Base-by-base conservation (phyloP, 495 filamentous ascomycete genomes). In the Saxophila tyrrhenica region DNA sequence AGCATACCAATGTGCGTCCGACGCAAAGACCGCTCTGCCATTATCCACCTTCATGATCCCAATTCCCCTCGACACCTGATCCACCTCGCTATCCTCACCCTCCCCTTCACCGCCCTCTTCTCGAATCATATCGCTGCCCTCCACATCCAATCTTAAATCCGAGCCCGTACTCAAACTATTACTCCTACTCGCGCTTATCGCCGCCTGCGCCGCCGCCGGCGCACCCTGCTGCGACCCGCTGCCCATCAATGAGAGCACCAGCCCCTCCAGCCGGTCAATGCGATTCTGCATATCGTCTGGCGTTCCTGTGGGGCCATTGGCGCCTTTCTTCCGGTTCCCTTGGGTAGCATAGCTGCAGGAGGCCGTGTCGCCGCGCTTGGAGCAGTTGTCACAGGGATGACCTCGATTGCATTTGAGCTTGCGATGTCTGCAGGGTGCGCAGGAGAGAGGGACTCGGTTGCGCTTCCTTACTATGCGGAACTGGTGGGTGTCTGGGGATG, bases 211-310 rank as follows among this genome's bases (percentile, higher is more conserved):
- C 10, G 82, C 78, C 16, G 75, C 87, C 9, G 81, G 70, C 1
- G 77, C 80, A 45, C 82, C 80, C 66, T 73, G 79, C 57, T 80
- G 75, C 49, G 29, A 38, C 16, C 88, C 89, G 69, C 89, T 90
- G 59, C 89, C 91, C 92, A 99, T 97, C 69, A 99, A 72, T 2
- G 88, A 94, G 50, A 99, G 69, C 50, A 99, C 92, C 64, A 99
- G 72, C 50, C 90, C 86, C 78, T 99, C 92, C 60, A 99, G 71
- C 60, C 92, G 83, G 72, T 99, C 89, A 70, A 99, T 99, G 66
- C 92, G 85, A 64, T 90, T 94, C 71, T 99, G 92, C 92, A 99
- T 99, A 68, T 96, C 92, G 77, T 95, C 91, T 24, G 92, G 81
- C 46, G 53, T 57, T 58, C 71, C 68, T 52, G 75, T 70, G 54